These are phyloP conservation scores for Durio zibethinus DNA, from an alignment of 345 rosid genomes.

Conservation along the genomic window DNA sequence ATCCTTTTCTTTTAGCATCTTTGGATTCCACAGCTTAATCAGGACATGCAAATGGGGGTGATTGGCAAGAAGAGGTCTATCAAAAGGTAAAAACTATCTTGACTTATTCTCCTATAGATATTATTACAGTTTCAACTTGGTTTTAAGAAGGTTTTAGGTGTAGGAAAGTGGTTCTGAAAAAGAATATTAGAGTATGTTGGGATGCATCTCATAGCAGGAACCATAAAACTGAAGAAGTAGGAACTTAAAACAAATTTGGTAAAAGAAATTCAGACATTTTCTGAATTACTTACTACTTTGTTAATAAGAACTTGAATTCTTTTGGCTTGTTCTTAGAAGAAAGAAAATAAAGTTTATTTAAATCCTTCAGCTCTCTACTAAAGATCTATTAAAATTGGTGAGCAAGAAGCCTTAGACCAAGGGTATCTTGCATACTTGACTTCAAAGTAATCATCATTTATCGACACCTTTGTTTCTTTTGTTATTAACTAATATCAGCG, in stretches of 20 bases:
- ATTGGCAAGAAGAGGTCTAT: conserved; percentile 42
- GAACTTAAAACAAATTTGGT: neutral
- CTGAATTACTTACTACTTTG: neutral
- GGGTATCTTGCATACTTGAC: conserved; percentile 17
- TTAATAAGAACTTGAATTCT: neutral
- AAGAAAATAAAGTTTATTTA: neutral
- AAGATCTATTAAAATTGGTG: neutral
- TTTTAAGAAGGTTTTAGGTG: neutral
- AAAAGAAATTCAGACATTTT: neutral
- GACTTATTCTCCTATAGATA: neutral
- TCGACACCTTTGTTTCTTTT: neutral
- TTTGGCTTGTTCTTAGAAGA: neutral
- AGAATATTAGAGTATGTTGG: neutral
- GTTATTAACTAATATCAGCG: neutral
- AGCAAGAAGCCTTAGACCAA: conserved; percentile 6
- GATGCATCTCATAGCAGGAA: neutral
- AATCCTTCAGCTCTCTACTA: neutral
- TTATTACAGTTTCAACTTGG: neutral
- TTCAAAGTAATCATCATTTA: neutral
- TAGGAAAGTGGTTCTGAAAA: neutral
- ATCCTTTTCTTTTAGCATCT: conserved; percentile 54
- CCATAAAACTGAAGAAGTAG: neutral
- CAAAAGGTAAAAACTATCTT: conserved; percentile 57
- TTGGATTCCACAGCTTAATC: conserved; percentile 59
- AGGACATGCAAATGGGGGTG: too few relatives aligned